phyloP scores from a whole-genome alignment of 441 rosid genomes.

The Pelargonium fulgidum region DNA sequence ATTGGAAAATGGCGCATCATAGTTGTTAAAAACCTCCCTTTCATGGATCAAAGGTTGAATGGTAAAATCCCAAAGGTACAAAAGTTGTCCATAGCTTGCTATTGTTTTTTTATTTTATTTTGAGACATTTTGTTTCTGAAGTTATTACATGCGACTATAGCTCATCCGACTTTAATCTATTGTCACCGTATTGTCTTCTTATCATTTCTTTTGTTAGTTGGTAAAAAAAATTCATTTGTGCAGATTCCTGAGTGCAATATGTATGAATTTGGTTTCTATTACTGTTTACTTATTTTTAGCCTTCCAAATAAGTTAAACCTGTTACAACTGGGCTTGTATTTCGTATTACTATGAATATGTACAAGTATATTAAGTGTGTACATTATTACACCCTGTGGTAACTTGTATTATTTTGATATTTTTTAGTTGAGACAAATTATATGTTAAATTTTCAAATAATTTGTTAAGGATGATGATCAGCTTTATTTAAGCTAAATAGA shows the following conservation, averaged over 20 bases:
- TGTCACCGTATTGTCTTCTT: not conserved
- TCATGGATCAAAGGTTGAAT: constrained; percentile 80
- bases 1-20: constrained; percentile 92
- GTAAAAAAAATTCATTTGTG: not conserved
- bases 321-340: not conserved
- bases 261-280: constrained; percentile 3
- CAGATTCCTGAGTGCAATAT: not conserved
- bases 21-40: constrained; percentile 76
- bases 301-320: not conserved
- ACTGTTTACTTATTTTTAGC: not conserved
- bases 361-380: not conserved
- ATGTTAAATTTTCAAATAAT: not conserved
- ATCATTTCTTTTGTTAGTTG: not conserved
- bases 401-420: not conserved
- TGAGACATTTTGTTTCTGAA: not conserved
- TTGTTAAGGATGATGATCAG: not conserved
- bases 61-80: constrained; percentile 96
- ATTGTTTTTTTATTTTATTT: not conserved
- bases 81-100: not conserved
- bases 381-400: not conserved
- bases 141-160: not conserved
- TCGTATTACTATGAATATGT: not conserved
- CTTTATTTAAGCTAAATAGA: not conserved
- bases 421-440: not conserved
- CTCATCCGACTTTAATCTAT: no score